Conservation (phyloP, 768 basidiomycete species). For the Kwoniella shandongensis region DNA sequence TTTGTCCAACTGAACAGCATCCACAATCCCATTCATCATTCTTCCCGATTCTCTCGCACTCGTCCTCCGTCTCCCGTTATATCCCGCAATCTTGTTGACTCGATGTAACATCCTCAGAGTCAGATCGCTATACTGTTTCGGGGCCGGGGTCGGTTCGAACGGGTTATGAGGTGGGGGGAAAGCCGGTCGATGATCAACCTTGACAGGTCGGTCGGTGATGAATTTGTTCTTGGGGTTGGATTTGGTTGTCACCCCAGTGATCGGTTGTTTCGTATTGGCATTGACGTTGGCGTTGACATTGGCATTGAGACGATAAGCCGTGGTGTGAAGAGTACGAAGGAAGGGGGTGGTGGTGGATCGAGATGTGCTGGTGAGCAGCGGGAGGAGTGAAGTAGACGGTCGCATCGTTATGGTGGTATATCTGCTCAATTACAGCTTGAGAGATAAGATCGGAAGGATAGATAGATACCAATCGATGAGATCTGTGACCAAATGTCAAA, state of each 20-base stretch:
- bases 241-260: no score
- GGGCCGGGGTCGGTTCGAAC: constrained; percentile 30
- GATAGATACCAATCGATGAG: no score
- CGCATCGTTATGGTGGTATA: constrained; percentile 8
- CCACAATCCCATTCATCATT: constrained; percentile 56
- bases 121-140: constrained; percentile 35
- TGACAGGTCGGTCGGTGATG: constrained; percentile 19
- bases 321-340: constrained; percentile 2
- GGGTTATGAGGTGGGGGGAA: constrained; percentile 49
- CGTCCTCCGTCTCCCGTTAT: constrained; percentile 54
- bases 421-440: no score
- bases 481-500: no score
- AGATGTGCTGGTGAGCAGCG: background rate
- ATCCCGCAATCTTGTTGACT: constrained; percentile 56
- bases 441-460: no score
- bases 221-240: constrained; percentile 5
- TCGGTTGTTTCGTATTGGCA: no score
- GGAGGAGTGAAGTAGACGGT: constrained; percentile 3
- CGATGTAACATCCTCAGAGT: constrained; percentile 44
- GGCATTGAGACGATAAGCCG: background rate
- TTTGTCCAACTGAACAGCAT: constrained; percentile 54
- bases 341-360: background rate
- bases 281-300: no score
- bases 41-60: constrained; percentile 56
- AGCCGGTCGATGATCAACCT: constrained; percentile 31